Evolutionary conservation across 805 yeast species (phyloP).

Genomic region (Starmerella sirachaensis): DNA sequence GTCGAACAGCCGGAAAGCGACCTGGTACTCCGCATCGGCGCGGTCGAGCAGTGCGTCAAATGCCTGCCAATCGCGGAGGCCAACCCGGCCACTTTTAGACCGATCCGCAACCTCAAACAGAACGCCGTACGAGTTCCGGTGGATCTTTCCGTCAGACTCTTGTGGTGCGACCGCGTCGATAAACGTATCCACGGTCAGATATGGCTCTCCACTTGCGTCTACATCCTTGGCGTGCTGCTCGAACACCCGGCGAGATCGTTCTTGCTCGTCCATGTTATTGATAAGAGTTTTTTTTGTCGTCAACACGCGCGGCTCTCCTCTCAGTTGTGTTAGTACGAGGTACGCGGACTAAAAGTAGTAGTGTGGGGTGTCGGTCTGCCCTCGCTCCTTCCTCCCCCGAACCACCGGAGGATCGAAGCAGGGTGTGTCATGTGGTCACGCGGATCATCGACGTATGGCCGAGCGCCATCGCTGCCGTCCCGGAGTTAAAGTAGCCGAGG

Average conservation of each 20-base stretch:
- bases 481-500: no score
- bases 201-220: constrained; percentile 26
- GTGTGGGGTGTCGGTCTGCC: no score
- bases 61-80: constrained; percentile 58
- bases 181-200: constrained; percentile 34
- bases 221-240: constrained; percentile 9
- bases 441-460: no score
- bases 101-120: constrained; percentile 74
- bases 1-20: constrained; percentile 38
- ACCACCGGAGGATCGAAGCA: no score
- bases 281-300: neutral
- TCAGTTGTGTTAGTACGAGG: neutral
- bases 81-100: constrained; percentile 52
- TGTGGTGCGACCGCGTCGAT: constrained; percentile 35
- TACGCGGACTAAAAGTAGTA: constrained; percentile 9
- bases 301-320: neutral
- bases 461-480: no score
- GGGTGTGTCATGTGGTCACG: no score
- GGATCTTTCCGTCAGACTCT: constrained; percentile 41
- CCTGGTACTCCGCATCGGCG: constrained; percentile 44
- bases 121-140: constrained; percentile 51
- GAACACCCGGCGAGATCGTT: constrained; percentile 7
- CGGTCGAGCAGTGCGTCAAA: constrained; percentile 48
- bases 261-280: constrained; percentile 7
- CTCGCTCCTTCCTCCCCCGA: no score